Evolutionary conservation across 2,329 filamentous ascomycete species (phyloP).

Genomic region (Fusarium chuoi): DNA sequence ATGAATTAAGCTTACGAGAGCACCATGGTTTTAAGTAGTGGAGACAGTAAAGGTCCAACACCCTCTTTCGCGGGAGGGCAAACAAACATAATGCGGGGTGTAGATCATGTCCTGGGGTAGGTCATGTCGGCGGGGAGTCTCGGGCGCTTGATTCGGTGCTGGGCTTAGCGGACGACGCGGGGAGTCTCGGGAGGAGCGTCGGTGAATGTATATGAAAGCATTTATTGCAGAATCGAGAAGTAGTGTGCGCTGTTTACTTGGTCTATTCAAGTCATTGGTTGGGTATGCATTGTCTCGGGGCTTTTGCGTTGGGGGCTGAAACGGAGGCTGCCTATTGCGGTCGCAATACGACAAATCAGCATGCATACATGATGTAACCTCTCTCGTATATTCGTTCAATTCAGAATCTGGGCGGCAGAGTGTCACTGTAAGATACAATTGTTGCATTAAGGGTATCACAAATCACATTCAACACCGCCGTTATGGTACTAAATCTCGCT

Average conservation of each 20-base stretch:
- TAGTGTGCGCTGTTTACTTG: not conserved
- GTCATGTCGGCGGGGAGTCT: conserved; percentile 9
- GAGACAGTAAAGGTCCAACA: not conserved
- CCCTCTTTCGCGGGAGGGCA: not conserved
- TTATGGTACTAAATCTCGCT: not conserved
- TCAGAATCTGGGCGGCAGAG: not conserved
- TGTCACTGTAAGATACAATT: fast-evolving
- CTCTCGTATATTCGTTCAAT: not conserved
- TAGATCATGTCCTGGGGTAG: conserved; percentile 10
- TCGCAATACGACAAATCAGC: not conserved
- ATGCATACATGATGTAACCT: not conserved
- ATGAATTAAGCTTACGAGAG: conserved; percentile 4
- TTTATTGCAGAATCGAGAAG: not conserved
- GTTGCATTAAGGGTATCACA: not conserved
- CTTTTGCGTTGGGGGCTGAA: not conserved
- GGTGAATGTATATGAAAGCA: not conserved
- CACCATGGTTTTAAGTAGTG: conserved; percentile 33
- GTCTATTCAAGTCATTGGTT: not conserved
- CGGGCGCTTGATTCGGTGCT: not conserved
- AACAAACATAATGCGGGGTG: conserved; percentile 3
- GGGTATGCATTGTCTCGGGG: not conserved
- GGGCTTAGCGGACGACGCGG: not conserved
- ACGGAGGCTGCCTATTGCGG: not conserved
- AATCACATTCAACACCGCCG: no score
- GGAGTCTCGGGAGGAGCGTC: conserved; percentile 27